Evolutionary conservation across 805 yeast species (phyloP), one percentile per base, ranked within the genome.

Genomic region (Starmerella powellii): DNA sequence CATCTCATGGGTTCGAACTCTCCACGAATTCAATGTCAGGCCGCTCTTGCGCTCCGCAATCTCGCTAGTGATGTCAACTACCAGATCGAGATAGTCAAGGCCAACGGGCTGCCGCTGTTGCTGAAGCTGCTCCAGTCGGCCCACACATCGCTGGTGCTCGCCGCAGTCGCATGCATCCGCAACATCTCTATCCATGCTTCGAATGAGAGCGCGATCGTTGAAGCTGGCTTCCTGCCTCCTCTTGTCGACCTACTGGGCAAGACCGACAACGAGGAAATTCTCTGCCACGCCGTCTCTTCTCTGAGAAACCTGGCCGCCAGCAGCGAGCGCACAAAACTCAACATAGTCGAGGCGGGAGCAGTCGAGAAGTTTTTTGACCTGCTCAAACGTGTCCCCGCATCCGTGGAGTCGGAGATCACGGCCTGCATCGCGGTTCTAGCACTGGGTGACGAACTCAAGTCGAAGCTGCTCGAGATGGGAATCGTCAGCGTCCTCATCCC

Each of bases 391-490:
- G 56, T 52, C n/a, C 93, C 95, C n/a, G 76, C 86, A 42, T 73
- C 84, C 37, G 97, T 91, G 24, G 97, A 91, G 66, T 77, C 85
- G 65, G 98, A 91, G 63, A 88, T 91, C 47, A 80, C 94, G 21
- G 98, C 98, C 3, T 88, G 96, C 60, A 80, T 91, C 65, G 98
- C 98, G 2, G 94, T 91, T 41, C 72, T 91, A 50, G 98, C 98
- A 0, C 68, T 91, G 38, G 95, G 96, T 18, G 98, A 91, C 64
- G 95, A 86, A 59, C 73, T 93, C 53, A 91, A 88, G 64, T 73
- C 80, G 39, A 80, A 80, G 55, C 69, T 91, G 54, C 73, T 91
- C 52, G 81, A 83, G 47, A 71, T 86, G 52, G 88, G 87, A 41
- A 78, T 91, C 34, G 73, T 86, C 47, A 86, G 82, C 54, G 95